A percentile compares a stretch with the other conserved stretches of the same genome.
Evolutionary conservation across 1,284 basidiomycete genomes (phyloP).

Genomic region (Rhodotorula sp.): DNA sequence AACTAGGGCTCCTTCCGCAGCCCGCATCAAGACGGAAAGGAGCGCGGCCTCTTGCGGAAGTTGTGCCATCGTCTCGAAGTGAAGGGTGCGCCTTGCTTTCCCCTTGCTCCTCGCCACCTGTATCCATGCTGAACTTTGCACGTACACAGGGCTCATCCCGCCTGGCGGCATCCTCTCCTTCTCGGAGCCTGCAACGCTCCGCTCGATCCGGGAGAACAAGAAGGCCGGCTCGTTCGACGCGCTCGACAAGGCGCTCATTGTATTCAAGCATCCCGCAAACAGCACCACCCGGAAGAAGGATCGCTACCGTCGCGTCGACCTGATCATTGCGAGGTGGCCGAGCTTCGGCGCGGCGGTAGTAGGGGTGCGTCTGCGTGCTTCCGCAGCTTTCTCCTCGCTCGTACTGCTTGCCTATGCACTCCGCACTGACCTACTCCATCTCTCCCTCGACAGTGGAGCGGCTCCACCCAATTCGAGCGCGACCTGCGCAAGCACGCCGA

Average conservation of each 20-base stretch:
- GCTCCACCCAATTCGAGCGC: constrained; percentile 36
- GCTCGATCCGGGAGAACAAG: constrained; percentile 24
- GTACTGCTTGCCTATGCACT: neutral
- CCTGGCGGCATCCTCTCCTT: constrained; percentile 24
- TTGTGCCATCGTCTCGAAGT: constrained; percentile 23
- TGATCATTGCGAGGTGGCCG: constrained; percentile 69
- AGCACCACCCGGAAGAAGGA: constrained; percentile 46
- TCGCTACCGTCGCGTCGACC: constrained; percentile 64
- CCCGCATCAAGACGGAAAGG: constrained; percentile 52
- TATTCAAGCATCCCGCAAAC: constrained; percentile 54
- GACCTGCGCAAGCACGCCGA: constrained; percentile 29
- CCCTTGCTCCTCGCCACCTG: neutral
- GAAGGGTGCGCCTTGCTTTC: constrained; percentile 20
- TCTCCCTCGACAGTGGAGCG: constrained; percentile 18
- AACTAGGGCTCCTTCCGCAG: constrained; percentile 50
- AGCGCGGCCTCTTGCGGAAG: constrained; percentile 20
- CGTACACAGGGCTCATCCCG: constrained; percentile 31
- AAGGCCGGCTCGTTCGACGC: constrained; percentile 30
- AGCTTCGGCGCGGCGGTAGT: constrained; percentile 76
- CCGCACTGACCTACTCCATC: neutral
- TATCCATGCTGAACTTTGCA: neutral
- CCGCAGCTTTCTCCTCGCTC: neutral
- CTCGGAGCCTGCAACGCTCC: constrained; percentile 18
- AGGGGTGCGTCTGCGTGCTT: constrained; percentile 51
- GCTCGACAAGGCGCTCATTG: constrained; percentile 37